These are phyloP conservation scores for Cladophialophora carrionii DNA, from an alignment of 2,329 filamentous ascomycete genomes.

Conservation along the genomic window DNA sequence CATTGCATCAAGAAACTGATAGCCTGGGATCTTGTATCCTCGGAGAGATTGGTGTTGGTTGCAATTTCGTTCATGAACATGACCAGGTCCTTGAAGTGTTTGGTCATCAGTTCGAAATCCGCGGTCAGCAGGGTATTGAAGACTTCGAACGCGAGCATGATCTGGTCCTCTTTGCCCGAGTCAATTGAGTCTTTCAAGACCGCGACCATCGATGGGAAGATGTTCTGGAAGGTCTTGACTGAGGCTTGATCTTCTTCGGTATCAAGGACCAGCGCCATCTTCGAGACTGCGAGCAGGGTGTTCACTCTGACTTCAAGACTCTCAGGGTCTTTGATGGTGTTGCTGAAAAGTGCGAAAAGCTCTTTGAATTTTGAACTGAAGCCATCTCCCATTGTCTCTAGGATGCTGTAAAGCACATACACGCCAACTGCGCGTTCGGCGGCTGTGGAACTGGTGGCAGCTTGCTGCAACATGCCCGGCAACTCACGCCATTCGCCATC, in stretches of 20 bases:
- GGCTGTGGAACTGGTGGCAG: constrained; percentile 73
- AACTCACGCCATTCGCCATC: constrained; percentile 85
- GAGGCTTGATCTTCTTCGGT: constrained; percentile 79
- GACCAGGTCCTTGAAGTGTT: constrained; percentile 86
- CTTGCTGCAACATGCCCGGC: constrained; percentile 75
- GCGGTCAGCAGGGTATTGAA: constrained; percentile 94
- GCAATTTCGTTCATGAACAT: constrained; percentile 92
- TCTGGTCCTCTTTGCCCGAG: constrained; percentile 79
- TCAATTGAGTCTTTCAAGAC: constrained; percentile 85
- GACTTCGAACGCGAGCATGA: constrained; percentile 90
- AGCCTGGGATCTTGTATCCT: constrained; percentile 86
- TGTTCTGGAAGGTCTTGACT: constrained; percentile 73
- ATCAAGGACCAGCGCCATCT: constrained; percentile 83
- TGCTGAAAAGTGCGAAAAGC: constrained; percentile 80
- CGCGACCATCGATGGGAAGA: constrained; percentile 84
- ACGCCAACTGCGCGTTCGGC: constrained; percentile 86
- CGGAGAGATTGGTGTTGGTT: constrained; percentile 73
- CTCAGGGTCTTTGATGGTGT: constrained; percentile 86
- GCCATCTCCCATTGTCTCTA: constrained; percentile 82
- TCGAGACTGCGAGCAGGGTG: constrained; percentile 86
- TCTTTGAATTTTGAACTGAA: constrained; percentile 80
- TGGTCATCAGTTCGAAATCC: constrained; percentile 79
- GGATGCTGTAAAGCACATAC: constrained; percentile 88
- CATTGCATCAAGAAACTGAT: constrained; percentile 92
- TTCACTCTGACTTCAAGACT: constrained; percentile 93